A percentile compares a stretch with the other conserved stretches of the same genome.
phyloP scores from a whole-genome alignment of 352 stramenopile genomes.

The Phytopythium mirpurense region DNA sequence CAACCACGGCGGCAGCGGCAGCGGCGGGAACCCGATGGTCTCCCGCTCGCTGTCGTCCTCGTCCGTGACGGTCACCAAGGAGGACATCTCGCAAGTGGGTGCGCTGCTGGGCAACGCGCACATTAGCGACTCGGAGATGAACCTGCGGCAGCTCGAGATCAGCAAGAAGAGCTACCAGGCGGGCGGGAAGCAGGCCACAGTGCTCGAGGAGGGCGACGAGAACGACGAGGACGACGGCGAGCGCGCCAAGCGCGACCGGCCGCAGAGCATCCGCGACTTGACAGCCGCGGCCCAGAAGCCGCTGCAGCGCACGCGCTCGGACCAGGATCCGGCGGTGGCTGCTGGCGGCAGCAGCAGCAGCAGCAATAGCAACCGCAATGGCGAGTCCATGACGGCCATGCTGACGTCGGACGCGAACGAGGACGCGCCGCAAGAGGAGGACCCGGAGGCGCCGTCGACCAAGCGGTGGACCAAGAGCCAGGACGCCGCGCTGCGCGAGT shows the following conservation, averaged over 20 bases:
- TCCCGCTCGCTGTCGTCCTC: conserved; percentile 61
- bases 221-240: conserved; percentile 25
- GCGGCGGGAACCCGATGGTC: conserved; percentile 19
- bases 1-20: conserved; percentile 1
- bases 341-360: neutral
- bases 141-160: conserved; percentile 73
- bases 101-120: conserved; percentile 67
- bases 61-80: conserved; percentile 67
- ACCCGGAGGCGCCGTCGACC: conserved; percentile 70
- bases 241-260: conserved; percentile 62
- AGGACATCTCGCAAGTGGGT: conserved; percentile 74
- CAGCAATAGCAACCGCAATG: too few species aligned
- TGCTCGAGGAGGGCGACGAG: conserved; percentile 2
- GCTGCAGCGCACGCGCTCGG: conserved; percentile 49
- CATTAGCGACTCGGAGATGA: conserved; percentile 76
- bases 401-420: conserved; percentile 23
- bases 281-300: conserved; percentile 59
- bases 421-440: conserved; percentile 30
- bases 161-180: conserved; percentile 55
- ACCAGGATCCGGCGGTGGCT: conserved; percentile 10
- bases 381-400: conserved; percentile 11
- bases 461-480: conserved; percentile 88
- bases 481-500: conserved; percentile 77
- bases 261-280: conserved; percentile 57
- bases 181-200: conserved; percentile 6